Evolutionary conservation across 2,329 filamentous ascomycete genomes (phyloP), one percentile per base, ranked within the genome.

Genomic region (Neonectria magnoliae): DNA sequence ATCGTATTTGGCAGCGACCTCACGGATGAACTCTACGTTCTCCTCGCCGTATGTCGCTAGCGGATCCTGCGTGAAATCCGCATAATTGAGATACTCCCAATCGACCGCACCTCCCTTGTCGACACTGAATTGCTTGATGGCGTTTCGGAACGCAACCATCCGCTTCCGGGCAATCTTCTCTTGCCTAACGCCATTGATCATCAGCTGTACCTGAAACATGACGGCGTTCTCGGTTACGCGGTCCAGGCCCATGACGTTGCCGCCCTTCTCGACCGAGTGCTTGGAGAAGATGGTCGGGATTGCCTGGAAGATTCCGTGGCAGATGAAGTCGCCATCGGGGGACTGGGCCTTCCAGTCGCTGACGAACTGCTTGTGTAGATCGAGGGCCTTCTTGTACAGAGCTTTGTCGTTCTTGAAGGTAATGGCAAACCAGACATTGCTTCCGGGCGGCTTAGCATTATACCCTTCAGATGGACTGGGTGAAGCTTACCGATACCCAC

Each of bases 1-100:
- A 48, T 77, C 76, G 8, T 71, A 67, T 4, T 74, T 74, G 1
- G 55, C 58, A 0, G 68, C 67, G 0, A 65, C 65, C 9, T 71
- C 57, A 20, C 62, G 66, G 59, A 75, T 71, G 29, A 65, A 65
- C 33, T 31, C 60, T 0, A 74, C 38, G 5, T 74, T 75, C 13
- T 68, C 68, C 5, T n/a, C 33, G 8, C 72, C 72, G 16, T 73
- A 75, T 20, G 57, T 71, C 8, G 57, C 33, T 13, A 75, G 53
- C 2, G 65, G 63, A 45, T 73, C 60, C 38, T 75, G 70, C 0
- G 59, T 68, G 16, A 48, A 57, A 13, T 73, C 66, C 16, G 67
- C 64, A 38, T 69, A 72, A 54, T 71, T 71, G 27, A 71, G 33
- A n/a, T 71, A 72, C 2, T 31, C 62, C 69, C 65, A 72, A 18